Evolutionary conservation across 805 yeast species (phyloP), one percentile per base, ranked within the genome.

Genomic region (Kazachstania bromeliacearum): DNA sequence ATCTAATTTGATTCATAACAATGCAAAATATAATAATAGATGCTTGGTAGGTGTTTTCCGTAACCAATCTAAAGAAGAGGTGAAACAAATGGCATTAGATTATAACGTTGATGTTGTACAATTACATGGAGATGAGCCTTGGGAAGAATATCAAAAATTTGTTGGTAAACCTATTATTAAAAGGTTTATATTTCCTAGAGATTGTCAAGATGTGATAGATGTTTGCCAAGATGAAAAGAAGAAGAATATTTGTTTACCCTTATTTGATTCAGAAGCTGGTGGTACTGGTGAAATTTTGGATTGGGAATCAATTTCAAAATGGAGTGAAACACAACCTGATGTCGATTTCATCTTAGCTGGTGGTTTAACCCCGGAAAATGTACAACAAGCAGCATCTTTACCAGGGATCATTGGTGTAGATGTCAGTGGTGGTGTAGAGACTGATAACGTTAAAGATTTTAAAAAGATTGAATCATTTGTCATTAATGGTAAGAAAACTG

Each of bases 381-480:
- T 92, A 5, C 38, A 40, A 0, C 53, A 55, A 2, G 94, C 94
- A 0, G 55, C 71, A 9, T 45, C 53, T 0, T 33, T 57, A 18
- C 39, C 44, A 9, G 89, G 92, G 17, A 75, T 83, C n/a, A 53
- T 77, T 25, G 97, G 96, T 4, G 89, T 83, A 18, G 98, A 89
- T 60, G 97, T 92, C 5, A 80, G 95, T 50, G 87, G 96, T 7
- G 98, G 98, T 1, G 95, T 88, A 2, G 98, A 92, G 54, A 75
- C 79, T 0, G 53, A 74, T 29, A 95, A 95, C 2, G 56, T 46
- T 1, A 92, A 89, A 58, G 95, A 87, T 55, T 48, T 64, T 33
- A 53, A 37, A 1, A 89, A 87, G 60, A 74, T 89, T 15, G 48
- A 49, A 37, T 37, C 41, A 10, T 89, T 88, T 59, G 63, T 89